phyloP scores from a whole-genome alignment of 768 basidiomycete species.

The Pleurotus giganteus region DNA sequence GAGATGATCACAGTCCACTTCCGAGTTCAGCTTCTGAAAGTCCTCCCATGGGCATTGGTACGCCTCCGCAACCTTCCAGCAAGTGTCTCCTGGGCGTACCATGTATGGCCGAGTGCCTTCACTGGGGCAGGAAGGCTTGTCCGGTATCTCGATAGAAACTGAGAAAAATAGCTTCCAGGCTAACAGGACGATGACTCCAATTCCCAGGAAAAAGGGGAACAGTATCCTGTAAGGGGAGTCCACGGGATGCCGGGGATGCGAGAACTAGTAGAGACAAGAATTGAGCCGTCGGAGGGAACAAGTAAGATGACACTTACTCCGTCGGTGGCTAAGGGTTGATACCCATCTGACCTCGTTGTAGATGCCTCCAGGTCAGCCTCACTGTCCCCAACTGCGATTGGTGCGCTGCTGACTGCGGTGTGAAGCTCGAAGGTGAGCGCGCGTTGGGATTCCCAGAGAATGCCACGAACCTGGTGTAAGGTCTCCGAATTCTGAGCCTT shows the following conservation, averaged over 20 bases:
- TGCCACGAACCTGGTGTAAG: constrained; percentile 40
- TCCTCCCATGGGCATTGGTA: constrained; percentile 50
- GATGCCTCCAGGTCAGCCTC: constrained; percentile 57
- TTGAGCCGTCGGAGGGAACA: neutral
- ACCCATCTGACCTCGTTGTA: constrained; percentile 50
- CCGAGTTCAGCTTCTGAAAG: constrained; percentile 50
- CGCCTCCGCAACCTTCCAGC: constrained; percentile 58
- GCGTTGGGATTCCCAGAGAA: constrained; percentile 6
- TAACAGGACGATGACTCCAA: constrained; percentile 60
- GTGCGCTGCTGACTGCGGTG: neutral
- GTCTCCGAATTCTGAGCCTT: constrained; percentile 63
- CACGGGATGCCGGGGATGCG: constrained; percentile 20
- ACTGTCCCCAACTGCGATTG: constrained; percentile 16
- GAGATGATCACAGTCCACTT: constrained; percentile 54
- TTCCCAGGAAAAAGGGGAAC: constrained; percentile 71
- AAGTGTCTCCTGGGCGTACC: constrained; percentile 59
- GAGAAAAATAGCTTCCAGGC: constrained; percentile 58
- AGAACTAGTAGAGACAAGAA: constrained; percentile 6
- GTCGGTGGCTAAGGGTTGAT: constrained; percentile 51
- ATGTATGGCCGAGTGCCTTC: constrained; percentile 39
- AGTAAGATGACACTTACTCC: constrained; percentile 32
- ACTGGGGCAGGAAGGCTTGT: constrained; percentile 34
- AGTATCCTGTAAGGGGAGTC: constrained; percentile 52
- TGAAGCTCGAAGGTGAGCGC: neutral
- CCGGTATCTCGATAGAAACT: constrained; percentile 34